Base-by-base conservation (phyloP, 2,329 filamentous ascomycete species). In the Apiospora koreana region DNA sequence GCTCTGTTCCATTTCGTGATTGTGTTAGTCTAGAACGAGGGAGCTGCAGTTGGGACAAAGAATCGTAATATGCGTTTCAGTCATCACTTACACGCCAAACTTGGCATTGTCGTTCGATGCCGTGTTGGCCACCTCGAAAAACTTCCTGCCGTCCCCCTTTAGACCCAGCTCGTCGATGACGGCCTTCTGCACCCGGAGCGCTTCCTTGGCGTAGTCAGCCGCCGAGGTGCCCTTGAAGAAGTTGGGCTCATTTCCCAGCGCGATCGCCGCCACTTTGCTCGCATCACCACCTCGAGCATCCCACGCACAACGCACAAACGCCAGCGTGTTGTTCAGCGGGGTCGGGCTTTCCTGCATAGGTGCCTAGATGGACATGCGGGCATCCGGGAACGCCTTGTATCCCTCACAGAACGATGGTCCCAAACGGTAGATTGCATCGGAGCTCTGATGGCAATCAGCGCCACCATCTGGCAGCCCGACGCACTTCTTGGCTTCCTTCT, bases 191-290 rank as follows among this genome's bases (percentile, higher is more conserved):
- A 67, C 58, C 43, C 67, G 43, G 5, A 65, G 38, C 25, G 71
- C 68, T 3, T 65, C 69, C 16, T 64, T 43, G 67, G 65, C 64
- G 46, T 72, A 72, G 65, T 69, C 48, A 8, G 70, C 45, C 2
- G 45, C 62, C 42, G 54, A 42, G n/a, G 45, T 66, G n/a, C 65
- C 65, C 48, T 18, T 31, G 46, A 70, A 72, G 25, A 65, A 68
- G 28, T 68, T 68, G 12, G 71, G 71, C 58, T 72, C 71, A 14
- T 72, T 72, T 12, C 71, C 71, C 28, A 72, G 16, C 10, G 71
- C 69, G 31, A 72, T 70, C 3, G 67, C 71, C 23, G 66, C 69
- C 23, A 54, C 23, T 6, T 54, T 54, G 14, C 54, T 42, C n/a
- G 64, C 45, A 28, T 69, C 71, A 6, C 31, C n/a, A 23, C 66